Percentiles rank a stretch among this genome's conserved stretches.
Evolutionary conservation across 2,329 filamentous ascomycete genomes (phyloP).

Genomic region (Epichloe baconii): DNA sequence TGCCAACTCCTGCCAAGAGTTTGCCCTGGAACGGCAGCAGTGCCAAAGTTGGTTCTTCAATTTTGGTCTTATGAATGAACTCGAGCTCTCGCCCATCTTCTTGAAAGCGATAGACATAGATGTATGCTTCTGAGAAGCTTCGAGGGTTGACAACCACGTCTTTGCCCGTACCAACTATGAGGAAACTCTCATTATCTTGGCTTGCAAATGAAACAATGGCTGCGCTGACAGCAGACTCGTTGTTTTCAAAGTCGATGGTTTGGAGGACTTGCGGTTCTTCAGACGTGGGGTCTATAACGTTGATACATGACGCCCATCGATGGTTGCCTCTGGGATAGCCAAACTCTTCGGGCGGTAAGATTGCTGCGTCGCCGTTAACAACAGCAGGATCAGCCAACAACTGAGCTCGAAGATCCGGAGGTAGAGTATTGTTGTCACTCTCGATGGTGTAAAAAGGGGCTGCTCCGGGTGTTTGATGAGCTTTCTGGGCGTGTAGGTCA

Average conservation of each 20-base stretch:
- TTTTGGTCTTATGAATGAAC: constrained; percentile 91
- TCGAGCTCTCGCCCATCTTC: constrained; percentile 80
- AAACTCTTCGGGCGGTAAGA: constrained; percentile 69
- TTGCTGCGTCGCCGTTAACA: constrained; percentile 57
- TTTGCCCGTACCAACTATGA: constrained; percentile 90
- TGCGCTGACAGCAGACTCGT: constrained; percentile 82
- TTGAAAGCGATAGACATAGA: constrained; percentile 84
- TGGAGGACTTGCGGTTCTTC: constrained; percentile 58
- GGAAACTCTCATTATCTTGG: constrained; percentile 76
- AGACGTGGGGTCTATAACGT: constrained; percentile 70
- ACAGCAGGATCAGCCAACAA: constrained; percentile 59
- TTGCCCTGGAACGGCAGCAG: constrained; percentile 86
- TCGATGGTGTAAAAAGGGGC: constrained; percentile 84
- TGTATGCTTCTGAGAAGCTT: constrained; percentile 64
- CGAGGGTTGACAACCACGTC: constrained; percentile 71
- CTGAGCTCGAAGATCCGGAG: constrained; percentile 61
- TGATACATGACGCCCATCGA: constrained; percentile 94
- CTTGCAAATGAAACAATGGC: constrained; percentile 76
- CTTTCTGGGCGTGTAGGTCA: constrained; percentile 82
- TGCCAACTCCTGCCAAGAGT: constrained; percentile 73
- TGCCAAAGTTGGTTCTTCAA: constrained; percentile 82
- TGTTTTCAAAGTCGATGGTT: constrained; percentile 71
- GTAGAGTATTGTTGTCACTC: constrained; percentile 82
- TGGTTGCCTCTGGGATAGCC: constrained; percentile 73
- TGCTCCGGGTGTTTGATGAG: constrained; percentile 80